Evolutionary conservation across 1,284 basidiomycete species (phyloP).

Genomic region (Ganoderma multipileum): DNA sequence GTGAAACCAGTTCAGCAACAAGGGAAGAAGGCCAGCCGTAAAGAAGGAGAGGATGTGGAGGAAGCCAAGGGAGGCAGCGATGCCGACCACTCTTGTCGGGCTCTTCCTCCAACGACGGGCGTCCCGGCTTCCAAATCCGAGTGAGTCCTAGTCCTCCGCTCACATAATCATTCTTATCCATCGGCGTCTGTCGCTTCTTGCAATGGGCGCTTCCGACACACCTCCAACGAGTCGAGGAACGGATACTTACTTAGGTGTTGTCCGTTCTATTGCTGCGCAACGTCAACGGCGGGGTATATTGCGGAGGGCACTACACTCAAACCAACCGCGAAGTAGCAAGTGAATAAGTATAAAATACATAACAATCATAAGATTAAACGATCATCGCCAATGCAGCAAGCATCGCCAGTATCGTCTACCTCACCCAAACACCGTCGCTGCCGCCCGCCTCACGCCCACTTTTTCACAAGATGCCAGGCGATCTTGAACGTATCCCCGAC

Average conservation of each 20-base stretch:
- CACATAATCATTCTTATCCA: not conserved
- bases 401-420: not conserved
- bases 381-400: not conserved
- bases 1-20: conserved; percentile 23
- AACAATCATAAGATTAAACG: not conserved
- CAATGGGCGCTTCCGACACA: not conserved
- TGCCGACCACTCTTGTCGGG: conserved; percentile 3
- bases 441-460: conserved; percentile 28
- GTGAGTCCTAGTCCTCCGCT: no score
- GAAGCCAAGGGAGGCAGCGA: conserved; percentile 11
- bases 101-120: not conserved
- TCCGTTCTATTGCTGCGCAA: no score
- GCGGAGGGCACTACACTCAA: not conserved
- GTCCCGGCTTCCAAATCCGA: not conserved
- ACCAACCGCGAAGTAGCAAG: not conserved
- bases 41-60: conserved; percentile 7
- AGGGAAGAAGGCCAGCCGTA: conserved; percentile 14
- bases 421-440: not conserved
- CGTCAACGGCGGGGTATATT: not conserved
- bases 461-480: conserved; percentile 30
- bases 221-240: no score
- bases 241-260: no score
- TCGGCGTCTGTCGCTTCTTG: not conserved
- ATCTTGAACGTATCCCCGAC: conserved; percentile 38
- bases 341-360: not conserved